Evolutionary conservation across 1,284 basidiomycete genomes (phyloP).

Genomic region (Microbotryomycetes sp.): DNA sequence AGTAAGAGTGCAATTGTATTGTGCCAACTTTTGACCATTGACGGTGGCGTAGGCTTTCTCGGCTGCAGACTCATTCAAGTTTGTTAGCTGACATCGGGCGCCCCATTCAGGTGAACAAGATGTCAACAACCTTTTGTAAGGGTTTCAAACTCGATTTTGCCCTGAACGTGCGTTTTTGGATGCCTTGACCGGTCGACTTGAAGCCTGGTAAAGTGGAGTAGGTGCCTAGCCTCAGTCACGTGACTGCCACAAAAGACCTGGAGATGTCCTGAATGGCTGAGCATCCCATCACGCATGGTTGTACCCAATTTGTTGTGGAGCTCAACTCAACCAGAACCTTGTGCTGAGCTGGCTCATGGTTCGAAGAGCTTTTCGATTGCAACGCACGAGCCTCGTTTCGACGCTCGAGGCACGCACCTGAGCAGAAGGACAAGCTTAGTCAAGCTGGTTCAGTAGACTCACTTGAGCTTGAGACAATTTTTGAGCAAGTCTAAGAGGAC

Average conservation of each 20-base stretch:
- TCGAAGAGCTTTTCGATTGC: neutral
- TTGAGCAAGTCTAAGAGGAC: neutral
- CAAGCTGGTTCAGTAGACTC: too few species aligned
- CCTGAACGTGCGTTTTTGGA: neutral
- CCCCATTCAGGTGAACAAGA: neutral
- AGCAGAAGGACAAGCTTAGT: neutral
- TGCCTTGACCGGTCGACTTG: neutral
- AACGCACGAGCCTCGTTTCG: neutral
- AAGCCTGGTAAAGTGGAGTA: neutral
- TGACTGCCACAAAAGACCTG: neutral
- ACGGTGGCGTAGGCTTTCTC: constrained; percentile 37
- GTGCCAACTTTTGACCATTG: constrained; percentile 19
- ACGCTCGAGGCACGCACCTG: neutral
- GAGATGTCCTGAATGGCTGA: neutral
- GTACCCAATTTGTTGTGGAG: too few species aligned
- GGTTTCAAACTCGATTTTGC: neutral
- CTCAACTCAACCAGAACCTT: neutral
- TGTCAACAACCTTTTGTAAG: neutral
- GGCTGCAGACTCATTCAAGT: constrained; percentile 12
- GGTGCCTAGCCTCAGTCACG: neutral
- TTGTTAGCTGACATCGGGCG: neutral
- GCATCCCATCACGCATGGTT: too few species aligned
- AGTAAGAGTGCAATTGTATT: constrained; percentile 10
- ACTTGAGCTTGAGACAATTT: neutral
- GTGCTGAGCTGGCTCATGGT: neutral